These are phyloP conservation scores for Termitomyces sp. DNA, from an alignment of 768 basidiomycete species.

Conservation along the genomic window DNA sequence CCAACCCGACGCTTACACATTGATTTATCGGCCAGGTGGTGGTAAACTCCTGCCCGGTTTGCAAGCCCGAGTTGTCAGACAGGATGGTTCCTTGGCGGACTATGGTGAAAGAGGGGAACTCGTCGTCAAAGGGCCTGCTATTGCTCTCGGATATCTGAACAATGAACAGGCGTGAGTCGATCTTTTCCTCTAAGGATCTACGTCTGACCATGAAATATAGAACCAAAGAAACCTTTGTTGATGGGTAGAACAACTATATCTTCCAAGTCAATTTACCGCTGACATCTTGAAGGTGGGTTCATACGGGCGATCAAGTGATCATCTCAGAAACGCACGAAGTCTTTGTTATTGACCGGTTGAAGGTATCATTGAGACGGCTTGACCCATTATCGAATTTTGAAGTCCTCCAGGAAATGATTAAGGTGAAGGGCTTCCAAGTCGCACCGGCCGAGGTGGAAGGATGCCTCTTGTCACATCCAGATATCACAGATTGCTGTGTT, in stretches of 20 bases:
- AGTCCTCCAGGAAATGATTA: conserved; percentile 50
- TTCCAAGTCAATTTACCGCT: background rate
- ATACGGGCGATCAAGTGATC: conserved; percentile 57
- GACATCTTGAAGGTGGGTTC: conserved; percentile 43
- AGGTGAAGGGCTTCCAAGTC: conserved; percentile 59
- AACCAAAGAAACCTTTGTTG: conserved; percentile 51
- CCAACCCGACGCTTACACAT: background rate
- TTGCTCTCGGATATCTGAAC: conserved; percentile 37
- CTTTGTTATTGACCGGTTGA: conserved; percentile 54
- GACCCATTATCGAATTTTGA: background rate
- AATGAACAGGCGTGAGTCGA: conserved; percentile 45
- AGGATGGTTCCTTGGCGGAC: conserved; percentile 37
- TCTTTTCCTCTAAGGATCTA: background rate
- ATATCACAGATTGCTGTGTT: conserved; percentile 56
- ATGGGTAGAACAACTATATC: conserved; percentile 36
- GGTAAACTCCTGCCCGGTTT: conserved; percentile 42
- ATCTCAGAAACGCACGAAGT: conserved; percentile 46
- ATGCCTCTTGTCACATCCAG: conserved; percentile 38
- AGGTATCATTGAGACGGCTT: conserved; percentile 29
- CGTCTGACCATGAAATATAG: conserved; percentile 24
- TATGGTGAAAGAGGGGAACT: conserved; percentile 46
- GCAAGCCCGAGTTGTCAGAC: conserved; percentile 36
- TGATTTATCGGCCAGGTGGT: conserved; percentile 19
- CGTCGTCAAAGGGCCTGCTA: conserved; percentile 37
- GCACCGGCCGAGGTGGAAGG: conserved; percentile 55